Evolutionary conservation across 2,329 filamentous ascomycete genomes (phyloP).

Genomic region (Drechslerella coelobrocha): DNA sequence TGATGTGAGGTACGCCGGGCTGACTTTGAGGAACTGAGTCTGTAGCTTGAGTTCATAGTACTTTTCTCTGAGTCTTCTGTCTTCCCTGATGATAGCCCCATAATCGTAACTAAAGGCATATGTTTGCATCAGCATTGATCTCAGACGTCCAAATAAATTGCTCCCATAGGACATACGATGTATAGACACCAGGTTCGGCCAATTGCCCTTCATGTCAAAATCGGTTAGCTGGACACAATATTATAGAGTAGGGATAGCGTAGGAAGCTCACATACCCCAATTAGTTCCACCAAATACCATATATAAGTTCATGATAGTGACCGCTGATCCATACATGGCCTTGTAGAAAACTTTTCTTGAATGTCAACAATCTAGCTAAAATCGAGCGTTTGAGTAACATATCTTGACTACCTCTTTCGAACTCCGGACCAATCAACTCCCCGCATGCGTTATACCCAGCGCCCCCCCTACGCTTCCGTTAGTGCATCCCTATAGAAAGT

Average conservation of each 20-base stretch:
- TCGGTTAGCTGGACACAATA: not conserved
- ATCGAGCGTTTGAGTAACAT: constrained; percentile 7
- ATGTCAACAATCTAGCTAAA: too few relatives aligned
- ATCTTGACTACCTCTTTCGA: constrained; percentile 63
- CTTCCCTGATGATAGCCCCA: constrained; percentile 71
- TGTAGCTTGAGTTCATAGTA: constrained; percentile 80
- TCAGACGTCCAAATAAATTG: not conserved
- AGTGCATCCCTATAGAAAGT: not conserved
- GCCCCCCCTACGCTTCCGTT: constrained; percentile 62
- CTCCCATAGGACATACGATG: constrained; percentile 22
- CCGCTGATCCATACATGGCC: constrained; percentile 71
- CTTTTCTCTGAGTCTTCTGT: constrained; percentile 75
- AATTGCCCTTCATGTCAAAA: constrained; percentile 17
- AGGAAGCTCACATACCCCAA: constrained; percentile 72
- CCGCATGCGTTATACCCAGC: constrained; percentile 72
- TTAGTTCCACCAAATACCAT: constrained; percentile 81
- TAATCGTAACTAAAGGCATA: constrained; percentile 64
- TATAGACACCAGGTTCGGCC: constrained; percentile 45
- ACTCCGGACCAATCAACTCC: constrained; percentile 72
- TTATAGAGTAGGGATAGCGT: not conserved
- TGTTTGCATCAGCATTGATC: not conserved
- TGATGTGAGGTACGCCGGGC: constrained; percentile 71
- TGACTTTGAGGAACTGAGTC: constrained; percentile 75
- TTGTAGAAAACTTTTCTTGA: constrained; percentile 73
- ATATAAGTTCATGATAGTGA: constrained; percentile 74